Conservation (phyloP, 2,329 filamentous ascomycete species). For the Ilyonectria destructans region DNA sequence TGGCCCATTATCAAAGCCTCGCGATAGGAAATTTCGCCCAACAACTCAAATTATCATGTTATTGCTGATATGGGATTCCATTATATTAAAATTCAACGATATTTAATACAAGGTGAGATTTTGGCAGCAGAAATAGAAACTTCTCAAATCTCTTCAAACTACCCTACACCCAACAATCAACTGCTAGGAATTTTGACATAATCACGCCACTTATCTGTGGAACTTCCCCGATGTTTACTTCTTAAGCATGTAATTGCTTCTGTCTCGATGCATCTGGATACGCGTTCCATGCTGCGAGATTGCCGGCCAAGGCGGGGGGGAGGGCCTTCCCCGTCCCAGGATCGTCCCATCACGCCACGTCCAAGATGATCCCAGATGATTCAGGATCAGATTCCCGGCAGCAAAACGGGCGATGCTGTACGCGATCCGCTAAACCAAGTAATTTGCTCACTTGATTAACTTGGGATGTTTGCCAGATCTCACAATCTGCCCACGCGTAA, state of each 20-base stretch:
- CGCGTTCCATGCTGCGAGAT: neutral
- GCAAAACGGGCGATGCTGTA: neutral
- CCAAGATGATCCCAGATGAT: neutral
- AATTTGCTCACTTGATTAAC: neutral
- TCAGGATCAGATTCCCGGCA: neutral
- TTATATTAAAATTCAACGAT: too few relatives aligned
- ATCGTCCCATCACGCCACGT: neutral
- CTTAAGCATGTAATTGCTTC: conserved; percentile 6
- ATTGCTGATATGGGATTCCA: too few relatives aligned
- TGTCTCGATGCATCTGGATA: neutral
- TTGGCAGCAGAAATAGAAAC: too few relatives aligned
- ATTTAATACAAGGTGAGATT: too few relatives aligned
- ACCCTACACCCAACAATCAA: too few relatives aligned
- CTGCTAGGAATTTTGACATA: neutral
- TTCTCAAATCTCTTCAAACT: too few relatives aligned
- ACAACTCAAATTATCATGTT: too few relatives aligned
- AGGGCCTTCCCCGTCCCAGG: neutral
- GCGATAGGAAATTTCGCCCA: too few relatives aligned
- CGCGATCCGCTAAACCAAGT: neutral
- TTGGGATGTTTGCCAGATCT: neutral
- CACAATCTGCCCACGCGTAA: neutral
- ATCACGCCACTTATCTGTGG: neutral
- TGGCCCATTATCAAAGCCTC: too few relatives aligned
- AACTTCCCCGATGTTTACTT: neutral
- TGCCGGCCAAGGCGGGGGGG: neutral